These are phyloP conservation scores for Pilasporangium apinafurcum DNA, from an alignment of 352 stramenopile species.

Conservation along the genomic window DNA sequence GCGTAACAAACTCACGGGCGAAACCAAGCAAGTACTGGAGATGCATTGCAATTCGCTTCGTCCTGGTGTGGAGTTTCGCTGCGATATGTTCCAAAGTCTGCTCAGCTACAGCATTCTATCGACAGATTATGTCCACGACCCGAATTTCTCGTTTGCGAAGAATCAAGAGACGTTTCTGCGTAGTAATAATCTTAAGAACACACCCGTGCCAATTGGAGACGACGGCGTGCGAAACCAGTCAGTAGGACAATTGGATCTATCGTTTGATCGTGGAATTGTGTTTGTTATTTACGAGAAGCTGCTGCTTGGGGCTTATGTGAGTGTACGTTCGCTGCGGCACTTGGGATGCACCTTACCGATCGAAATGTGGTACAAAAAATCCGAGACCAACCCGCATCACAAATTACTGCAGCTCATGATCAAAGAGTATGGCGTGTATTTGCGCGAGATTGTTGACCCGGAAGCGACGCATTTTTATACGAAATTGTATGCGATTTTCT, in stretches of 20 bases:
- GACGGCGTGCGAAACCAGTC: conserved; percentile 11
- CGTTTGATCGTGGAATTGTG: conserved; percentile 13
- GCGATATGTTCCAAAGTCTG: conserved; percentile 11
- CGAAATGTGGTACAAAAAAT: conserved; percentile 47
- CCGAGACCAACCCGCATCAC: conserved; percentile 26
- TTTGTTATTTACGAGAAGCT: conserved; percentile 21
- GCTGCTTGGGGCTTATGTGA: conserved; percentile 10
- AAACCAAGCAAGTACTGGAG: conserved; percentile 17
- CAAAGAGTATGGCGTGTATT: conserved; percentile 22
- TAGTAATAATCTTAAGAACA: conserved; percentile 6
- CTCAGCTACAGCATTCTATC: conserved; percentile 11
- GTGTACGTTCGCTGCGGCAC: conserved; percentile 19
- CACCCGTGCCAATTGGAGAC: conserved; percentile 8
- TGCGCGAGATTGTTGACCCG: conserved; percentile 41
- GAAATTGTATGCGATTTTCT: conserved; percentile 51
- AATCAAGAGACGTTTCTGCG: conserved; percentile 5
- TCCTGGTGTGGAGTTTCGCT: conserved; percentile 11
- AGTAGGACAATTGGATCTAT: conserved; percentile 7
- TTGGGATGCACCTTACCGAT: conserved; percentile 44
- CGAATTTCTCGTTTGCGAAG: conserved; percentile 8
- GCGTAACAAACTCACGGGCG: conserved; percentile 13
- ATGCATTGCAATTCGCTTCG: conserved; percentile 21
- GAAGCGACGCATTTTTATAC: conserved; percentile 41
- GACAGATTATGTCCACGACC: conserved; percentile 14
- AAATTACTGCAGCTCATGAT: conserved; percentile 31